Evolutionary conservation across 2,329 filamentous ascomycete genomes (phyloP), one percentile per base, ranked within the genome.

Genomic region (Ceratocystiopsis sp.): DNA sequence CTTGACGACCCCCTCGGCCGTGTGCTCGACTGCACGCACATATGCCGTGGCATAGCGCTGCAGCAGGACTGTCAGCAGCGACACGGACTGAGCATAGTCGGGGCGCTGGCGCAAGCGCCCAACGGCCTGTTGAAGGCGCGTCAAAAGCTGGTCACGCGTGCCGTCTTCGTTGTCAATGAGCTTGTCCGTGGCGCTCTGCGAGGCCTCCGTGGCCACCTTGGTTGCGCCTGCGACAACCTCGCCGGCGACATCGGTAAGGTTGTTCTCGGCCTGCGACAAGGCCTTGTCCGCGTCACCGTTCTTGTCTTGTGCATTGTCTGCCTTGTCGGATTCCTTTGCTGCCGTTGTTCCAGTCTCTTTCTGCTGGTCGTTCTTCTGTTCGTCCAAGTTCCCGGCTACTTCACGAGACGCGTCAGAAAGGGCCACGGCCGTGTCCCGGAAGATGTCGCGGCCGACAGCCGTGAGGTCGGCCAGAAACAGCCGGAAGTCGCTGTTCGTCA

Each of bases 401-500:
- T 84, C 67, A 49, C 81, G 73, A 0, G 87, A 85, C 2, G 79
- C 81, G 15, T 78, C 69, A 0, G 86, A 84, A 7, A 94, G 58
- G 0, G 82, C 80, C 48, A 84, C 79, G 0, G 86, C 84, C 3
- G 86, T 86, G 53, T 95, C 87, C 42, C 77, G 78, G 56, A 95
- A 86, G 1, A 96, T 79, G 55, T 94, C 81, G 37, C 82, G 77
- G 13, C 80, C 82, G 39, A 95, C 73, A 0, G 78, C 78, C 38
- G 78, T 77, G 36, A 94, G 61, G 53, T 96, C 89, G 12, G 79
- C 75, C 38, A 95, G 65, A 53, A 96, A 86, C 8, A 87, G 68
- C 35, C 87, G 78, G 58, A 96, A 95, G 54, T 95, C 86, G 0
- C 81, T 78, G 56, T 96, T 96, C 14, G 84, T 85, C 37, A 96